Percentiles rank a stretch among this genome's conserved stretches.
Evolutionary conservation across 768 basidiomycete genomes (phyloP).

Genomic region (Mycena filopes): DNA sequence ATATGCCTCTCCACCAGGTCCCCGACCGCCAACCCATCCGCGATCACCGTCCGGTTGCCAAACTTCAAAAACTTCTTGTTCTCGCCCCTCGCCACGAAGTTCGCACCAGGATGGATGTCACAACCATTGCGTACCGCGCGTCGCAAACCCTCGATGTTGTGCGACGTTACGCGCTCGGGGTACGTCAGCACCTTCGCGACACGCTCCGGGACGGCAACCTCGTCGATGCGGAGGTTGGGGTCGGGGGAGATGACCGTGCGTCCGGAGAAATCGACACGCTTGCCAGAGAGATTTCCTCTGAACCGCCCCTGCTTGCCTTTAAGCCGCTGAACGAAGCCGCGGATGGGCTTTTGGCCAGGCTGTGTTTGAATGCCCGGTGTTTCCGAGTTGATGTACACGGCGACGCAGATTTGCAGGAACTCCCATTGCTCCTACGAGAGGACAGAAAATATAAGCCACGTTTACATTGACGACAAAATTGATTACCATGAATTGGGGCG

Average conservation of each 20-base stretch:
- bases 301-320: constrained; percentile 99
- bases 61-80: constrained; percentile 93
- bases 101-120: constrained; percentile 94
- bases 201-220: constrained; percentile 96
- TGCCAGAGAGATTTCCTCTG: constrained; percentile 97
- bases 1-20: constrained; percentile 97
- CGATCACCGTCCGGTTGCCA: constrained; percentile 82
- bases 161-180: constrained; percentile 92
- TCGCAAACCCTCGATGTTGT: constrained; percentile 85
- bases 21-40: constrained; percentile 85
- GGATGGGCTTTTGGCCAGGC: constrained; percentile 91
- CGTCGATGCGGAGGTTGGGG: constrained; percentile 98
- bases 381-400: constrained; percentile 98
- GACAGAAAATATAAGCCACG: constrained; percentile 6
- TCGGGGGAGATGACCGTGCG: constrained; percentile 99
- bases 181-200: constrained; percentile 96
- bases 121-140: constrained; percentile 88
- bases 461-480: not conserved
- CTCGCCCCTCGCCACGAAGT: constrained; percentile 87
- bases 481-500: constrained; percentile 86
- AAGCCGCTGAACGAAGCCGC: constrained; percentile 96
- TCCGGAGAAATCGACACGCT: constrained; percentile 98
- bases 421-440: constrained; percentile 93
- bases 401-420: constrained; percentile 92
- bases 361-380: constrained; percentile 91